phyloP scores from a whole-genome alignment of 2,329 filamentous ascomycete genomes.

The Aureobasidium musti region DNA sequence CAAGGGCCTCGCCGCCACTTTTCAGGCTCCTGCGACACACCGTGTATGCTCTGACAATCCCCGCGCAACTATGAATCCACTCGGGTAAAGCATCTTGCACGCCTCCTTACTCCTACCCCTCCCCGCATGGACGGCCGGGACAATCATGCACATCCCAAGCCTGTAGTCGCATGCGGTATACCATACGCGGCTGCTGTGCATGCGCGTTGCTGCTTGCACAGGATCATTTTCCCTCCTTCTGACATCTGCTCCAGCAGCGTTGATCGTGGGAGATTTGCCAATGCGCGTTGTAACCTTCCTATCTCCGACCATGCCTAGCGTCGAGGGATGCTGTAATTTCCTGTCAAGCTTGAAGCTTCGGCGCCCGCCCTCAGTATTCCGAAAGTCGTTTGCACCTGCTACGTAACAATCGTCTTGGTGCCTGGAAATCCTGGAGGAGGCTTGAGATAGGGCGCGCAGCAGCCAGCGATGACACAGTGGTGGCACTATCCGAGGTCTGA shows the following conservation, averaged over 20 bases:
- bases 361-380: not conserved
- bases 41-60: not conserved
- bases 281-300: not conserved
- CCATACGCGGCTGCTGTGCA: not conserved
- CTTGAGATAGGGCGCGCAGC: not conserved
- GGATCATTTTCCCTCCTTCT: conserved; percentile 6
- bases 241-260: not conserved
- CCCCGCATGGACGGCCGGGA: not conserved
- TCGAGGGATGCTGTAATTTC: not conserved
- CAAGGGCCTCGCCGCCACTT: not conserved
- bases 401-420: not conserved
- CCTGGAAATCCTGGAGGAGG: not conserved
- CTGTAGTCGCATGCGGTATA: not conserved
- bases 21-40: conserved; percentile 4
- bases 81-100: no score
- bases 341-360: not conserved
- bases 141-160: not conserved
- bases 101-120: not conserved
- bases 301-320: not conserved
- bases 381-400: conserved; percentile 12
- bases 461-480: conserved; percentile 8
- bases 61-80: not conserved
- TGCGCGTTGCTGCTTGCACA: not conserved
- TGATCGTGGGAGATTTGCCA: not conserved
- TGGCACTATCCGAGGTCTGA: conserved; percentile 2